A percentile compares a stretch with the other conserved stretches of the same genome.
These are phyloP conservation scores for Aureobasidium sp. DNA, from an alignment of 2,329 filamentous ascomycete genomes.

Conservation along the genomic window DNA sequence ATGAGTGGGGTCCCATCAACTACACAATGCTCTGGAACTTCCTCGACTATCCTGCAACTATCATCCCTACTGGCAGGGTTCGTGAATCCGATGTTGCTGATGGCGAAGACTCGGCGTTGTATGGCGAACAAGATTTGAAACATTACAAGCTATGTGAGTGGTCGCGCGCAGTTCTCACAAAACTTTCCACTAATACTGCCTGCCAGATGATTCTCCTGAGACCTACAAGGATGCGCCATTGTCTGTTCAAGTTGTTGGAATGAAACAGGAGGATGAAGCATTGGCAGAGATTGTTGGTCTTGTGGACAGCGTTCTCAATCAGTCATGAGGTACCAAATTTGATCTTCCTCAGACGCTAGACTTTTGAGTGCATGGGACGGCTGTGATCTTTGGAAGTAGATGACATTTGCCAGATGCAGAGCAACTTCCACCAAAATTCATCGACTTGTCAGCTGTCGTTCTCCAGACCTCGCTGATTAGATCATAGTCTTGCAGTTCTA, in stretches of 20 bases:
- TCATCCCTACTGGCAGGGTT: constrained; percentile 22
- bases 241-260: constrained; percentile 44
- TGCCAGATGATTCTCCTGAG: constrained; percentile 30
- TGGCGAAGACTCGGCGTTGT: constrained; percentile 21
- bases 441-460: no score
- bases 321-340: neutral
- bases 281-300: constrained; percentile 26
- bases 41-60: constrained; percentile 43
- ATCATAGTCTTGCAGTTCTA: no score
- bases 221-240: constrained; percentile 43
- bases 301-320: constrained; percentile 3
- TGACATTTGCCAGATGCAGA: neutral
- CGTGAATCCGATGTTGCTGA: constrained; percentile 21
- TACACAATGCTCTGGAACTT: constrained; percentile 44
- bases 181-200: neutral
- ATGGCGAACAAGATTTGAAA: constrained; percentile 33
- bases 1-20: constrained; percentile 21
- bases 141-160: constrained; percentile 39
- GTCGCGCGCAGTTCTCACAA: constrained; percentile 10
- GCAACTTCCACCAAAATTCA: no score
- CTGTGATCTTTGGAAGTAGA: no score
- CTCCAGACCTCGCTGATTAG: no score
- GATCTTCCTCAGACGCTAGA: no score
- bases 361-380: no score
- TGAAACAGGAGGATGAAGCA: constrained; percentile 48